Evolutionary conservation across 1,284 basidiomycete species (phyloP), one percentile per base, ranked within the genome.

Genomic region (Irpex sp.): DNA sequence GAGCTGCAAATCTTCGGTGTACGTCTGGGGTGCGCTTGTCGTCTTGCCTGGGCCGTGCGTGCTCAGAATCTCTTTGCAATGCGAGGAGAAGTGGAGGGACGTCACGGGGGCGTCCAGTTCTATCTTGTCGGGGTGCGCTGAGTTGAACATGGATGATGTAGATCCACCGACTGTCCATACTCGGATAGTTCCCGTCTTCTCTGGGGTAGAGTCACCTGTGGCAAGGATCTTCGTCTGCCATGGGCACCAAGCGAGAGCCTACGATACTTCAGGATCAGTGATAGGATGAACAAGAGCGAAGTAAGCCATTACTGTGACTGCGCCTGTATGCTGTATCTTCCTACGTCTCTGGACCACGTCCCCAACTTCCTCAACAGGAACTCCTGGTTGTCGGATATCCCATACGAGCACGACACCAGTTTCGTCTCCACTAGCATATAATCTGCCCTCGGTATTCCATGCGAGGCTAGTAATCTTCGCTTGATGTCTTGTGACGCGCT

Each of bases 161-260:
- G 57, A 59, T n/a, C 77, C 73, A 58, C 80, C 80, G 61, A 84
- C 70, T 61, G 80, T 81, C 88, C 92, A 95, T 48, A 94, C 81
- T 56, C 91, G 89, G 65, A 96, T 86, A 16, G 84, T 85, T 48
- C 93, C 90, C 63, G 70, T 65, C 18, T 66, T 61, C 37, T 89
- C 86, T 7, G 81, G 79, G 7, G 83, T 83, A 0, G 84, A 83
- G 61, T 94, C 94, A 5, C 94, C 96, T 0, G 91, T 90, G 1
- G 93, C 93, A 19, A 98, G 82, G 4, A 95, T 77, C 66, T 88
- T 90, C 0, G 84, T 78, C 67, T 93, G 87, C 93, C 94, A 96
- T 0, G 94, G 94, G 71, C 90, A 94, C 93, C 95, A 98, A 0
- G 91, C 86, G 39, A 98, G 76, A 0, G 93, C 93, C 91, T 94